Evolutionary conservation across 352 stramenopile species (phyloP).

Genomic region (Phytophthora hibernalis): DNA sequence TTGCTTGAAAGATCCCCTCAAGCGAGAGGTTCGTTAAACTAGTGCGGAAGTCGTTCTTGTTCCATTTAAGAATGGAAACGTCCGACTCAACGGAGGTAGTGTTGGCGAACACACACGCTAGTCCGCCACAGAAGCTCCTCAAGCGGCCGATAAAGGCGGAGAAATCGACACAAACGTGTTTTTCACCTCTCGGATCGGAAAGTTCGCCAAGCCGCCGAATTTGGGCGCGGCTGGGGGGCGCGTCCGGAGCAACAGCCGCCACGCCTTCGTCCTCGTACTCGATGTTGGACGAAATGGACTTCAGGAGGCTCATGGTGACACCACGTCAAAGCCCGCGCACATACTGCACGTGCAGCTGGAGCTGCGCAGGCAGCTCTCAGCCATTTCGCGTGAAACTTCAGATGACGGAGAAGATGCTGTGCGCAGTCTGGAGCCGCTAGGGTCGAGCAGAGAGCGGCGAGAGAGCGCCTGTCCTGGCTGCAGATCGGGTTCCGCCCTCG

Average conservation of each 20-base stretch:
- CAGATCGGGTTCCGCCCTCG: slow-evolving; percentile 9
- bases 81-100: too few relatives aligned
- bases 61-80: too few relatives aligned
- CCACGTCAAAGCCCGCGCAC: slow-evolving; percentile 83
- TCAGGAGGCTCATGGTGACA: slow-evolving; percentile 75
- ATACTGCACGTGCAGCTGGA: slow-evolving; percentile 89
- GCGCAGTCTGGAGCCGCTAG: neutral
- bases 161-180: slow-evolving; percentile 51
- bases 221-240: too few relatives aligned
- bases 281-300: slow-evolving; percentile 86
- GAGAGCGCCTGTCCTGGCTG: neutral
- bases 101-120: too few relatives aligned
- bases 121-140: too few relatives aligned
- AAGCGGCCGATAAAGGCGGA: slow-evolving; percentile 31
- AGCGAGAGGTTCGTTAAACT: too few relatives aligned
- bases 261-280: slow-evolving; percentile 61
- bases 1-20: too few relatives aligned
- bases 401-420: neutral
- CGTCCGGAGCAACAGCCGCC: too few relatives aligned
- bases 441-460: neutral
- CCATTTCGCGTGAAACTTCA: slow-evolving; percentile 43
- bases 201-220: slow-evolving; percentile 51
- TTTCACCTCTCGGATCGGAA: slow-evolving; percentile 37
- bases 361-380: slow-evolving; percentile 84
- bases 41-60: too few relatives aligned